Percentiles rank a stretch among this genome's conserved stretches.
Conservation (phyloP, 1,284 basidiomycete genomes). For the Polyporus tsugae region DNA sequence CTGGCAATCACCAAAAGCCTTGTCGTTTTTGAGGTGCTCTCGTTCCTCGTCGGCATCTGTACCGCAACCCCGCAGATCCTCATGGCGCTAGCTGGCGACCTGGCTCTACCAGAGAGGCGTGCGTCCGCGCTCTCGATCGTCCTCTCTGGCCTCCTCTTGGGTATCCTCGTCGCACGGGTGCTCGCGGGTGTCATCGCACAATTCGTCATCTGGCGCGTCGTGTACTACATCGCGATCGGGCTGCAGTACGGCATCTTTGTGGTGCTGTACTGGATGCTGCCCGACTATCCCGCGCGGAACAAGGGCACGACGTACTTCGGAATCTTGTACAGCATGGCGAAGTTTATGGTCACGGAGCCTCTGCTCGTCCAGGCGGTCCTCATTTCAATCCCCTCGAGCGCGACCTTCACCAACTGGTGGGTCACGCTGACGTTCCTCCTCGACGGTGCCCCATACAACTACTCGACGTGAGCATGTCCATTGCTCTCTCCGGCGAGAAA, state of each 20-base stretch:
- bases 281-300: constrained; percentile 60
- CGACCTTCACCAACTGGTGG: constrained; percentile 55
- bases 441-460: constrained; percentile 56
- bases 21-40: constrained; percentile 53
- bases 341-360: constrained; percentile 58
- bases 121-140: constrained; percentile 60
- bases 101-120: constrained; percentile 56
- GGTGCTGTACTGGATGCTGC: constrained; percentile 53
- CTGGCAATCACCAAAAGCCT: constrained; percentile 53
- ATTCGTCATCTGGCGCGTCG: constrained; percentile 54
- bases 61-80: constrained; percentile 54
- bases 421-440: constrained; percentile 62
- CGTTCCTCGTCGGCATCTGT: constrained; percentile 54
- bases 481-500: too few relatives aligned
- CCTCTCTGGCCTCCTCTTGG: constrained; percentile 56
- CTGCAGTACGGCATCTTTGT: constrained; percentile 47
- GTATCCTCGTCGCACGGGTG: constrained; percentile 58
- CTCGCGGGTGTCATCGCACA: constrained; percentile 57
- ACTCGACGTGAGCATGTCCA: constrained; percentile 44
- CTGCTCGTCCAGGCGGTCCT: constrained; percentile 56
- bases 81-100: constrained; percentile 62
- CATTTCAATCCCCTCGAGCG: constrained; percentile 51
- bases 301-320: constrained; percentile 50
- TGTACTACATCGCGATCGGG: constrained; percentile 56
- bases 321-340: constrained; percentile 56